phyloP scores from a whole-genome alignment of 306 rosid species.

The Prunus padus region DNA sequence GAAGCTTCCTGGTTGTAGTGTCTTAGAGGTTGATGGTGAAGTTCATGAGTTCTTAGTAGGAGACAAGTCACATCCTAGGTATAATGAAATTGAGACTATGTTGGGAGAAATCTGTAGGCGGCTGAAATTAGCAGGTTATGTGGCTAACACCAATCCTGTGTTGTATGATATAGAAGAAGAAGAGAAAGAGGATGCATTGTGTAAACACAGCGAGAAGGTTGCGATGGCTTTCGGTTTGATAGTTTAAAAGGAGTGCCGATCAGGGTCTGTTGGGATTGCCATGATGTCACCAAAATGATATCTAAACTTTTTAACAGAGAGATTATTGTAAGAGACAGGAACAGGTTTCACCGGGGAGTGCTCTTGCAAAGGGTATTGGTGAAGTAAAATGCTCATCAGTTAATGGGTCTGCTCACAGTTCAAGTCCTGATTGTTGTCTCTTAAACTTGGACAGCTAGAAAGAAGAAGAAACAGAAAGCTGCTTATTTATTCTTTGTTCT shows the following conservation, averaged over 20 bases:
- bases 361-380: slow-evolving; percentile 59
- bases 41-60: slow-evolving; percentile 64
- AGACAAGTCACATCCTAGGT: slow-evolving; percentile 52
- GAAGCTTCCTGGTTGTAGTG: slow-evolving; percentile 69
- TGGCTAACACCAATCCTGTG: slow-evolving; percentile 48
- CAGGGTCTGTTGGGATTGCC: slow-evolving; percentile 53
- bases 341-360: slow-evolving; percentile 55
- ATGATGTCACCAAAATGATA: slow-evolving; percentile 51
- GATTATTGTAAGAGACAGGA: slow-evolving; percentile 55
- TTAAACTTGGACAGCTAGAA: neutral
- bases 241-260: slow-evolving; percentile 35
- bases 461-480: neutral
- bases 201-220: slow-evolving; percentile 50
- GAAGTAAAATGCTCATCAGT: slow-evolving; percentile 2
- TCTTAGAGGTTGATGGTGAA: slow-evolving; percentile 59
- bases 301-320: slow-evolving; percentile 37
- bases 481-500: neutral
- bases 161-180: slow-evolving; percentile 61
- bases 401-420: no score
- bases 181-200: slow-evolving; percentile 55
- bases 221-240: slow-evolving; percentile 63
- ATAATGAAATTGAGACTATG: slow-evolving; percentile 46
- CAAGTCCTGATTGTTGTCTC: neutral
- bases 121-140: slow-evolving; percentile 45
- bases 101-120: slow-evolving; percentile 45